Base-by-base conservation (phyloP, 2,329 filamentous ascomycete genomes). In the Aphanocladium album region DNA sequence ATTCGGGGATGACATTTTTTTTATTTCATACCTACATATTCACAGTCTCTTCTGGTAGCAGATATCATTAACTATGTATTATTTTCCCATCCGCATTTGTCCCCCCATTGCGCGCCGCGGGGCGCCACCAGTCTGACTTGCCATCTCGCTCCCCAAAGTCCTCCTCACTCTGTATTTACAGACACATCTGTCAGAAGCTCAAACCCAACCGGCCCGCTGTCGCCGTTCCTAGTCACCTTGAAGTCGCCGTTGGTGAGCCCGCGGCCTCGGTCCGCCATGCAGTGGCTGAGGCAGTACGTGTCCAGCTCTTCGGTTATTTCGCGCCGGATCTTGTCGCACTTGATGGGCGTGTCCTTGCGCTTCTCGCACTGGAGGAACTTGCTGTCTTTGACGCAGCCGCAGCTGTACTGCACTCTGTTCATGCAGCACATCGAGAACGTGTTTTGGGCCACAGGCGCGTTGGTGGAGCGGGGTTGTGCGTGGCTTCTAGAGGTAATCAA, bases 231-330 rank as follows among this genome's bases (percentile, higher is more conserved):
- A 12, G 43, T 8, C 2, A 12, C 7, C 25, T 51, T 8, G 21
- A 58, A 51, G n/a, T 58, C 7, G 46, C 45, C 46, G 17, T 17
- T 43, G 6, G 46, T 58, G 19, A 27, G 37, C 17, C 25, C 25
- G 14, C 49, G 49, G 16, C 57, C 49, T 9, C 1, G 11, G 39
- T 59, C 57, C 16, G 30, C 19, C 25, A 53, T 37, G 27, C 57
- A 59, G 39, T 59, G 57, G 23, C 47, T 45, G 11, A 52, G 16
- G 39, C 57, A 59, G 57, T 59, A 59, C 14, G 14, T 46, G 25
- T 46, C 25, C 6, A 25, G n/a, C 23, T 5, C 1, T 5, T 59
- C 57, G 7, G 57, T 30, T 17, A 19, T 9, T 1, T 14, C 25
- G 16, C 49, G 47, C 23, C 1, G 3, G 2, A 59, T 21, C 19